Percentiles rank a stretch among this genome's conserved stretches.
Conservation (phyloP, 2,329 filamentous ascomycete genomes). For the Aureobasidium leucospermi region DNA sequence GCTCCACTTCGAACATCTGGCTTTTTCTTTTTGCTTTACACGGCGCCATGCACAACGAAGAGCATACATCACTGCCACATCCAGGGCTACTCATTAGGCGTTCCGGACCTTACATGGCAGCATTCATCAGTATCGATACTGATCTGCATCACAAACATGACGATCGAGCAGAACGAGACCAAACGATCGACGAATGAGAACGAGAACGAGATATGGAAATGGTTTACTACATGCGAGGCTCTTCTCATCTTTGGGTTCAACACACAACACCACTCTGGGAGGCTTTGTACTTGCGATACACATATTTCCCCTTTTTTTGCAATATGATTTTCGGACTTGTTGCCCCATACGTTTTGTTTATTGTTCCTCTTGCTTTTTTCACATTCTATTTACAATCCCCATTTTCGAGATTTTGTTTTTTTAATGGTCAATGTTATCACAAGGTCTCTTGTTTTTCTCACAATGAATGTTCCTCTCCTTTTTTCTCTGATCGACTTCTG, state of each 20-base stretch:
- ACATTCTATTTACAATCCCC: background rate
- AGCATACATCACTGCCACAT: background rate
- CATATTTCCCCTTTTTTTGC: slow-evolving; percentile 1
- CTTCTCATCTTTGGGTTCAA: background rate
- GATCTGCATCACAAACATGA: slow-evolving; percentile 2
- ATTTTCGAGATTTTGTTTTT: slow-evolving; percentile 2
- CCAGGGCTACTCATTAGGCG: slow-evolving; percentile 8
- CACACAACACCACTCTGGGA: slow-evolving; percentile 3
- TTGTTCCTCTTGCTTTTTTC: background rate
- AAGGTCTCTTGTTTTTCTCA: background rate
- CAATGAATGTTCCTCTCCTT: background rate
- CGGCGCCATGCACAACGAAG: slow-evolving; percentile 2
- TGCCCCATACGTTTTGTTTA: background rate
- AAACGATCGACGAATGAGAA: background rate
- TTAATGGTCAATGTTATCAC: slow-evolving; percentile 1
- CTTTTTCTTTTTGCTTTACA: background rate
- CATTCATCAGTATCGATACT: slow-evolving; percentile 5
- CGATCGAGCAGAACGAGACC: background rate
- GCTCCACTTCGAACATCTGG: background rate
- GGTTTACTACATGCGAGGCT: slow-evolving; percentile 6
- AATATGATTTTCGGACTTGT: background rate
- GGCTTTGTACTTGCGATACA: slow-evolving; percentile 9
- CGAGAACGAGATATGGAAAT: slow-evolving; percentile 4
- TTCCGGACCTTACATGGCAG: slow-evolving; percentile 4
- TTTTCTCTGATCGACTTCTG: background rate